A percentile compares a stretch with the other conserved stretches of the same genome.
phyloP scores from a whole-genome alignment of 805 yeast genomes.

The Saturnispora hagleri region DNA sequence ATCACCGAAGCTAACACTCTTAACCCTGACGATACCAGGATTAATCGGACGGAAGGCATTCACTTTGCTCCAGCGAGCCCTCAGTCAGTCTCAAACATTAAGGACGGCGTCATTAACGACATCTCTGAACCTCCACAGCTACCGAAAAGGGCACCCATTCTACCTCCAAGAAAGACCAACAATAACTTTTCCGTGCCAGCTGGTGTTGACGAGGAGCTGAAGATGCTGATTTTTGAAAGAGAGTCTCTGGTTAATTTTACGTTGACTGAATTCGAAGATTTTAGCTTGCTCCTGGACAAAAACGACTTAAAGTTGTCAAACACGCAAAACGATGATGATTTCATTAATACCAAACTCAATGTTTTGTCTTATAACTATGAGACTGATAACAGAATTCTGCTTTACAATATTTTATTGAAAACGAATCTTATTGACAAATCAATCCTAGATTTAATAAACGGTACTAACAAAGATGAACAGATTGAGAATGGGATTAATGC shows the following conservation, averaged over 20 bases:
- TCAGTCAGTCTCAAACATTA: background rate
- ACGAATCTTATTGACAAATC: background rate
- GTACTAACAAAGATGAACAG: background rate
- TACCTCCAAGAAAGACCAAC: slow-evolving; percentile 1
- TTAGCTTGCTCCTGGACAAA: background rate
- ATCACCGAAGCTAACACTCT: background rate
- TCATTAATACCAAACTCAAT: background rate
- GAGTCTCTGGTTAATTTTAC: background rate
- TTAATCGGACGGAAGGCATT: slow-evolving; percentile 1
- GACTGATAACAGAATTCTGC: background rate
- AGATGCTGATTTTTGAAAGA: background rate
- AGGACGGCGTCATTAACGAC: slow-evolving; percentile 1
- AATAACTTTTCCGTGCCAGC: background rate
- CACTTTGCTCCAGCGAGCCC: background rate
- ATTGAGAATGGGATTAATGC: background rate
- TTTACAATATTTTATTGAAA: background rate
- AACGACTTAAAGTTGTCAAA: too few relatives aligned
- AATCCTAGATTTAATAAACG: background rate
- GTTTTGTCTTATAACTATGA: background rate
- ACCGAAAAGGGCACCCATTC: slow-evolving; percentile 6
- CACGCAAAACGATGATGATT: background rate
- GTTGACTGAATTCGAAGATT: background rate
- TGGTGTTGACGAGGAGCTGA: background rate
- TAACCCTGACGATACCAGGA: background rate
- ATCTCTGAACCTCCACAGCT: slow-evolving; percentile 1